Evolutionary conservation across 768 basidiomycete genomes (phyloP).

Genomic region (Pleurotus eryngii): DNA sequence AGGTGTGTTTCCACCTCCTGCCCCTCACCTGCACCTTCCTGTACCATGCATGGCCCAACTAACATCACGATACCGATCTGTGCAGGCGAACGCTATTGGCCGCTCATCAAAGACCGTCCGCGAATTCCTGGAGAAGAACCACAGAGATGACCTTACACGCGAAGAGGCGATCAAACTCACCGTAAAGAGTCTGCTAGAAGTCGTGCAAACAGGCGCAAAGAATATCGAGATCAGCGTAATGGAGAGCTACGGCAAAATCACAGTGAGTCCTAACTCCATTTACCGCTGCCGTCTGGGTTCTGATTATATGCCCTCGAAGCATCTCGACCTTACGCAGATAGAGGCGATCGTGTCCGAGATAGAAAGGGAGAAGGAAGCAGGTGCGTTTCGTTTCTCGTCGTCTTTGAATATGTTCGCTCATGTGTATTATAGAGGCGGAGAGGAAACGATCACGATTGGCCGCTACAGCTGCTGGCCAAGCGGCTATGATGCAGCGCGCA

Average conservation of each 20-base stretch:
- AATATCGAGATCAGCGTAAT: constrained; percentile 99
- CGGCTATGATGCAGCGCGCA: constrained; percentile 74
- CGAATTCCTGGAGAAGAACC: constrained; percentile 98
- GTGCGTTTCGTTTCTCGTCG: constrained; percentile 35
- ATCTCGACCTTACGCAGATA: constrained; percentile 82
- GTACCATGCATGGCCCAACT: background rate
- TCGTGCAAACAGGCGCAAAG: constrained; percentile 99
- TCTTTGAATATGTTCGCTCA: background rate
- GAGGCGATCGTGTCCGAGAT: constrained; percentile 91
- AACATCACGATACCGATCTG: background rate
- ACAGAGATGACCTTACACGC: constrained; percentile 83
- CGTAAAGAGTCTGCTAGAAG: constrained; percentile 92
- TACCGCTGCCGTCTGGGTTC: background rate
- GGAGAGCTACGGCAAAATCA: constrained; percentile 92
- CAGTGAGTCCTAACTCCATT: constrained; percentile 46
- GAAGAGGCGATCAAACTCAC: constrained; percentile 94
- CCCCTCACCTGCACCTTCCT: background rate
- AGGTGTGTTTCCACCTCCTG: constrained; percentile 47
- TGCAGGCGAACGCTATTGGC: constrained; percentile 94
- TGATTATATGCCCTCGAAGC: constrained; percentile 44
- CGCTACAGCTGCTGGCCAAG: constrained; percentile 88
- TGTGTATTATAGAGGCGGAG: constrained; percentile 73
- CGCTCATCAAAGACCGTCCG: constrained; percentile 97
- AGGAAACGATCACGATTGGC: constrained; percentile 88
- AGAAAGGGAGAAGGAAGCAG: constrained; percentile 95